Evolutionary conservation across 805 yeast species (phyloP).

Genomic region (Ogataea degrootiae): DNA sequence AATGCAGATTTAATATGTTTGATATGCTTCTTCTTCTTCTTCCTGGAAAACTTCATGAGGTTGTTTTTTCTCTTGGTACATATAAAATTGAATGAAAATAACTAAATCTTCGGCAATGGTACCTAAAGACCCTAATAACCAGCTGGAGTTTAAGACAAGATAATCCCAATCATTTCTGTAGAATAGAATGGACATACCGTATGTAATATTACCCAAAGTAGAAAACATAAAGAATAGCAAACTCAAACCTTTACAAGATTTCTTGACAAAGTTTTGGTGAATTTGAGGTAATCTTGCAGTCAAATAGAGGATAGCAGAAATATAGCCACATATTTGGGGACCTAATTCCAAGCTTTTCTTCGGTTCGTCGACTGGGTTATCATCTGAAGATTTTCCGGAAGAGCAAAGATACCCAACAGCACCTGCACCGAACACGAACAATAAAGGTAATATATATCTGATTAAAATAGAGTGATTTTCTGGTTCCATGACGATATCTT

Average conservation of each 20-base stretch:
- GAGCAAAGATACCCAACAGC: slow-evolving; percentile 52
- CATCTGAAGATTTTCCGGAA: slow-evolving; percentile 15
- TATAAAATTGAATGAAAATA: slow-evolving; percentile 63
- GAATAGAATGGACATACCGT: slow-evolving; percentile 66
- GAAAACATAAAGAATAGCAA: slow-evolving; percentile 73
- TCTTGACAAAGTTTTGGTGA: slow-evolving; percentile 67
- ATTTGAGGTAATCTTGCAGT: slow-evolving; percentile 82
- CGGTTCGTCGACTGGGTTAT: slow-evolving; percentile 19
- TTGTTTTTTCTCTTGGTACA: slow-evolving; percentile 41
- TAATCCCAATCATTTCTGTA: slow-evolving; percentile 60
- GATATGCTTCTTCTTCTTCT: background rate
- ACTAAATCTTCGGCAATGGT: slow-evolving; percentile 67
- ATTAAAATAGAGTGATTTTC: slow-evolving; percentile 41
- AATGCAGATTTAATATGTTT: too few species aligned
- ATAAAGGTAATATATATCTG: slow-evolving; percentile 52
- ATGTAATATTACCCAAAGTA: slow-evolving; percentile 69
- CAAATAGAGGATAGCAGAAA: slow-evolving; percentile 62
- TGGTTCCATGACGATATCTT: slow-evolving; percentile 47
- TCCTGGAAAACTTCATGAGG: slow-evolving; percentile 5
- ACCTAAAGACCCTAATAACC: slow-evolving; percentile 77
- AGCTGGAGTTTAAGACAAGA: slow-evolving; percentile 58
- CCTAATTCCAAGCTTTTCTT: slow-evolving; percentile 36
- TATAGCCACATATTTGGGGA: slow-evolving; percentile 66
- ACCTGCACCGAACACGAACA: slow-evolving; percentile 62
- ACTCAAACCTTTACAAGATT: slow-evolving; percentile 82